phyloP scores from a whole-genome alignment of 1,139 yeast species.

The Geotrichum bryndzae region DNA sequence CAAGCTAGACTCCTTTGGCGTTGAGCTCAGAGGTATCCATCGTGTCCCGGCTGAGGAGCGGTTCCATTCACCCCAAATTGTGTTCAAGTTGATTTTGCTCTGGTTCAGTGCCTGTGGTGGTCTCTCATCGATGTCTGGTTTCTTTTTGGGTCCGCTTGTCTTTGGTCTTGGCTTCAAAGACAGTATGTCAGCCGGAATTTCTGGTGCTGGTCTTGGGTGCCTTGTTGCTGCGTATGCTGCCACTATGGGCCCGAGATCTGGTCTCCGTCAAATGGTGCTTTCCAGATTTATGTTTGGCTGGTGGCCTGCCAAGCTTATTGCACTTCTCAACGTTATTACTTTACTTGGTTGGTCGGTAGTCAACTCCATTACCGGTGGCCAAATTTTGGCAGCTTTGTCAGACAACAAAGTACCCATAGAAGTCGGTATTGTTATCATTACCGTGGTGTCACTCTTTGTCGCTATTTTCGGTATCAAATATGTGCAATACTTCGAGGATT shows the following conservation, averaged over 20 bases:
- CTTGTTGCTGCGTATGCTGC: conserved; percentile 69
- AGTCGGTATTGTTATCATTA: conserved; percentile 68
- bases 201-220: conserved; percentile 64
- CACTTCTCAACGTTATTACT: conserved; percentile 63
- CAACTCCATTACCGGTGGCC: conserved; percentile 81
- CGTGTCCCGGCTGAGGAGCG: conserved; percentile 68
- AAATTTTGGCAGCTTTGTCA: conserved; percentile 61
- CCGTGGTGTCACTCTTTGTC: conserved; percentile 55
- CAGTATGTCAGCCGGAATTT: conserved; percentile 52
- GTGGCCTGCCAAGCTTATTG: conserved; percentile 72
- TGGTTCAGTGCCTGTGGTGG: conserved; percentile 88
- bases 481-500: conserved; percentile 60
- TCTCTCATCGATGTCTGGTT: conserved; percentile 76
- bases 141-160: conserved; percentile 63
- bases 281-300: conserved; percentile 76
- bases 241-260: conserved; percentile 81
- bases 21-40: conserved; percentile 78
- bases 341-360: conserved; percentile 86
- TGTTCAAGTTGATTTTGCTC: conserved; percentile 59
- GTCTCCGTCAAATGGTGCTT: conserved; percentile 80
- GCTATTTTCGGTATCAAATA: conserved; percentile 74
- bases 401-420: conserved; percentile 58
- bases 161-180: conserved; percentile 63
- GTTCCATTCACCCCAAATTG: conserved; percentile 38
- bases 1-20: conserved; percentile 48